Evolutionary conservation across 2,329 filamentous ascomycete species (phyloP).

Genomic region (Cladophialophora yegresii): DNA sequence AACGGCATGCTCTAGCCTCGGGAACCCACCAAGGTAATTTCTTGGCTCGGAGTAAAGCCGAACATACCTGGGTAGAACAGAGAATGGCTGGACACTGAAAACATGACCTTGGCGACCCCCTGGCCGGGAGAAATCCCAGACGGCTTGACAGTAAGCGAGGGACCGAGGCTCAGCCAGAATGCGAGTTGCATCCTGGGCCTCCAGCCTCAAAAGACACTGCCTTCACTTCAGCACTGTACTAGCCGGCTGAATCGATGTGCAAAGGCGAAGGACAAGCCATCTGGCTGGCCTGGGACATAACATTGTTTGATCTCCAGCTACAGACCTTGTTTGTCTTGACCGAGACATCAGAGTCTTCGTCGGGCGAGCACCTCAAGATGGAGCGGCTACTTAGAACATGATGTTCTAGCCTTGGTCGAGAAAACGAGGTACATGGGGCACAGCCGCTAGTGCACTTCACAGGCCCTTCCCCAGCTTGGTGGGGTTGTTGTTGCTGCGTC

Average conservation of each 20-base stretch:
- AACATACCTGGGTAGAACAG: neutral
- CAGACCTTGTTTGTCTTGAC: neutral
- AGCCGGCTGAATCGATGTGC: neutral
- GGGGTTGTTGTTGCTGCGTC: neutral
- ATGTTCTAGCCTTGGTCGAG: neutral
- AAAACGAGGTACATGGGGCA: neutral
- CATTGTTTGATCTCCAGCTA: no score
- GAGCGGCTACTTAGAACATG: neutral
- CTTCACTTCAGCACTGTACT: neutral
- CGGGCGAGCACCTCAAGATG: neutral
- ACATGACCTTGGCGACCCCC: neutral
- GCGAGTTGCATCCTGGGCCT: no score
- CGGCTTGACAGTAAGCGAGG: neutral
- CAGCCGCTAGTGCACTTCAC: neutral
- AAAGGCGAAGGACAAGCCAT: neutral
- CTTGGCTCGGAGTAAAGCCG: slow-evolving; percentile 16
- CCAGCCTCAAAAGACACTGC: neutral
- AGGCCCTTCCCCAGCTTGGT: neutral
- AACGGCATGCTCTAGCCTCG: neutral
- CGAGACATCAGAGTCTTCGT: neutral
- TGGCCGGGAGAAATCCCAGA: neutral
- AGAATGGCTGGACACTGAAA: neutral
- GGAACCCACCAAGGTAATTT: neutral
- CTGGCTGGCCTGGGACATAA: neutral
- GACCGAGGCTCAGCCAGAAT: neutral